These are phyloP conservation scores for Pseudopithomyces chartarum DNA, from an alignment of 2,329 filamentous ascomycete genomes.

Conservation along the genomic window DNA sequence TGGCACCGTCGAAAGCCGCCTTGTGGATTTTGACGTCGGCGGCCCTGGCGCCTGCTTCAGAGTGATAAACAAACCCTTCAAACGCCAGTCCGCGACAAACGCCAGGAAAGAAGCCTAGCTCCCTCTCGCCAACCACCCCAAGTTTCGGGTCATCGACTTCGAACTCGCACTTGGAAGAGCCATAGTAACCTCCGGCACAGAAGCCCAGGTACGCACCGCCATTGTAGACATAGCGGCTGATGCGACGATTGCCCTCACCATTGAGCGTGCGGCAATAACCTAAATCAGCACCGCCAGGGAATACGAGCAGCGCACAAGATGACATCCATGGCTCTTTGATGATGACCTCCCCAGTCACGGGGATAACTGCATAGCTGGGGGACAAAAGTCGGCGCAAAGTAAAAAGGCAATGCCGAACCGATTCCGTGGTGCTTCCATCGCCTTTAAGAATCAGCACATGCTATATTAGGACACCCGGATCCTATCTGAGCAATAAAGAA, in stretches of 20 bases:
- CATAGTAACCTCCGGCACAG: slow-evolving; percentile 95
- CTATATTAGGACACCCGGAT: background rate
- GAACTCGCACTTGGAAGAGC: slow-evolving; percentile 80
- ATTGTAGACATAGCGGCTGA: slow-evolving; percentile 80
- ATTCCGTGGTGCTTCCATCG: slow-evolving; percentile 83
- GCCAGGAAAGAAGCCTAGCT: slow-evolving; percentile 87
- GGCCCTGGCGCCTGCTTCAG: slow-evolving; percentile 81
- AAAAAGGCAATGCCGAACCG: slow-evolving; percentile 86
- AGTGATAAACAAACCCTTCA: slow-evolving; percentile 86
- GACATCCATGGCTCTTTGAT: slow-evolving; percentile 90
- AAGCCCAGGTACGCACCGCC: slow-evolving; percentile 89
- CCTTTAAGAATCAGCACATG: slow-evolving; percentile 56
- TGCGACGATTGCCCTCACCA: slow-evolving; percentile 82
- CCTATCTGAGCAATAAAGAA: slow-evolving; percentile 5
- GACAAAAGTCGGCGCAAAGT: slow-evolving; percentile 84
- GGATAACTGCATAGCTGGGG: slow-evolving; percentile 90
- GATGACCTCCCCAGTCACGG: slow-evolving; percentile 76
- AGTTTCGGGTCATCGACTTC: slow-evolving; percentile 81
- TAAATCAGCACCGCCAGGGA: slow-evolving; percentile 92
- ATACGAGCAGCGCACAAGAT: slow-evolving; percentile 85
- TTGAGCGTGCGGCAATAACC: slow-evolving; percentile 89
- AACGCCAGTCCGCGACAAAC: slow-evolving; percentile 86
- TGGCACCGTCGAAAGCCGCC: slow-evolving; percentile 56
- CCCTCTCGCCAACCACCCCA: slow-evolving; percentile 83
- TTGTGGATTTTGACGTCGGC: slow-evolving; percentile 69